Base-by-base conservation (phyloP, 345 rosid genomes). In the Capsella bursapastoris region DNA sequence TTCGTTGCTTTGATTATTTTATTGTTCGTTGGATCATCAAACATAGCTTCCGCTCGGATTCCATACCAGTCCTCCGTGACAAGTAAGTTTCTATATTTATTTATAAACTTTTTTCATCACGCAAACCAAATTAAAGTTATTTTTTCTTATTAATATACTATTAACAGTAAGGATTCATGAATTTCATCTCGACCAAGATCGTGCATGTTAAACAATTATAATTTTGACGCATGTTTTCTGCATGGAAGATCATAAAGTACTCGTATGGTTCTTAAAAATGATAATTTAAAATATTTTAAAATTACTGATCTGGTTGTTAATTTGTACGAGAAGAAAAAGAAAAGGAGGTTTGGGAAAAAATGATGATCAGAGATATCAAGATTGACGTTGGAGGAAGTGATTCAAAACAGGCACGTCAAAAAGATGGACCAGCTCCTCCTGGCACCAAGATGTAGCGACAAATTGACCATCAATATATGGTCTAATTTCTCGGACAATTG, bases 21-120 rank as follows among this genome's bases (percentile, higher is more conserved):
- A 10, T n/a, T 71, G 68, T 27, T 61, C 68, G 45, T 18, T 60
- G 68, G 60, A 50, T 71, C 75, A 61, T 50, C 68, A 10, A 60
- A 18, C 50, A 60, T 38, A 38, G 60, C 51, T 15, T 59, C 38
- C 50, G 67, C 50, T 60, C 75, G 75, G 60, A 60, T 28, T 15
- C 68, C 60, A 49, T 11, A 37, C 68, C 29, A 37, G 28, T 27
- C 51, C 2, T 60, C 40, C 59, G 27, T 38, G 43, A 38, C 67
- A 49, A 71, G 75, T 71, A 71, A 60, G 75, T 60, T 59, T 48
- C 59, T 37, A 34, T 37, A 34, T 0, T 32, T 29, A 48, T 35
- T 14, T 32, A 32, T 65, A 5, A 44, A 44, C 49, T 44, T 44
- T 5, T 14, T 44, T 44, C 49, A 44, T 44, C 16, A 14, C 49